Conservation (phyloP, 169 alveolate species). For the Eimeria brunetti region DNA sequence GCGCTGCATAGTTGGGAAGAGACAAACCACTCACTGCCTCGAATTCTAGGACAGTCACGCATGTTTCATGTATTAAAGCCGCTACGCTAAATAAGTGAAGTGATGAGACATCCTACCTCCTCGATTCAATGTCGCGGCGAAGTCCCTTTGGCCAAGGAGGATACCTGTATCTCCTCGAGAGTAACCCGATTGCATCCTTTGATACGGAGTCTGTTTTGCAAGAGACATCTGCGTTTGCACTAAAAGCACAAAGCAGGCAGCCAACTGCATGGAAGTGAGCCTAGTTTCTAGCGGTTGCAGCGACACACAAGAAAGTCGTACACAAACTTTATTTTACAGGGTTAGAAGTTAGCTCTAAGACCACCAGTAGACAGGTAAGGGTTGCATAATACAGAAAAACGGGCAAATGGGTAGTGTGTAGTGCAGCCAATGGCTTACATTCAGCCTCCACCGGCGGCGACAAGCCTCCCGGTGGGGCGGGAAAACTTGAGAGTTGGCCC, state of each 20-base stretch:
- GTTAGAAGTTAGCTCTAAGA: not conserved
- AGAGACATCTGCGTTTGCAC: slow-evolving; percentile 64
- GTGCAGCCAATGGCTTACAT: not conserved
- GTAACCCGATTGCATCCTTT: slow-evolving; percentile 19
- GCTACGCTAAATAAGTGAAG: not conserved
- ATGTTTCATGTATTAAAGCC: not conserved
- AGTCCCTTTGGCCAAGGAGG: slow-evolving; percentile 66
- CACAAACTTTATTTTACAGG: not conserved
- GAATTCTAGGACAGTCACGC: not conserved
- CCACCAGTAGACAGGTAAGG: not conserved
- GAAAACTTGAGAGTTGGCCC: slow-evolving; percentile 45
- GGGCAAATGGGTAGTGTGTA: not conserved
- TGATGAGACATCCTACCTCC: not conserved
- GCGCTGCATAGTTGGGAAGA: not conserved
- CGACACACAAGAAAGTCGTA: not conserved
- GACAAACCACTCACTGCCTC: not conserved
- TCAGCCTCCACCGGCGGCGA: slow-evolving; percentile 56
- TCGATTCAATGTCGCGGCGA: slow-evolving; percentile 50
- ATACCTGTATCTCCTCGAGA: slow-evolving; percentile 33
- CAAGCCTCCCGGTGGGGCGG: slow-evolving; percentile 58
- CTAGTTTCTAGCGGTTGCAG: not conserved
- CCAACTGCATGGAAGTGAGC: not conserved
- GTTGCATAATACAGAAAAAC: not conserved
- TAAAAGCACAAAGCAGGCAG: slow-evolving; percentile 2
- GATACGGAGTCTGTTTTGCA: slow-evolving; percentile 53